These are phyloP conservation scores for Debaryomyces sp. DNA, from an alignment of 1,139 yeast species.

Conservation along the genomic window DNA sequence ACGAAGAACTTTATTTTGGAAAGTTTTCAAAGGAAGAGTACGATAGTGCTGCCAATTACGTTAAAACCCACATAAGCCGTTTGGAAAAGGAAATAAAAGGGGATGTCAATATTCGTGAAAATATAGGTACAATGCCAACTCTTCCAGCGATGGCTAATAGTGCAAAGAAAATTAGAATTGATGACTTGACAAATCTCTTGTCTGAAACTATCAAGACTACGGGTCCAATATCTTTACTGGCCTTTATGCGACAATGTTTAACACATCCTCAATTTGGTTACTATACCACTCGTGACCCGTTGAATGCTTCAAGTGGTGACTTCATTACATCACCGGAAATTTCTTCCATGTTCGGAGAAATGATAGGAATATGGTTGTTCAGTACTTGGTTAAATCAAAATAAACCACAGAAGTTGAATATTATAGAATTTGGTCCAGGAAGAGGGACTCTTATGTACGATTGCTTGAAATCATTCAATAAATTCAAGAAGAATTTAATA, in stretches of 20 bases:
- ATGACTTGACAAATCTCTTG: conserved; percentile 43
- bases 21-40: conserved; percentile 45
- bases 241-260: conserved; percentile 81
- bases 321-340: conserved; percentile 88
- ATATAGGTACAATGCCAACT: conserved; percentile 38
- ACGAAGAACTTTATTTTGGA: conserved; percentile 26
- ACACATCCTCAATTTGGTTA: conserved; percentile 81
- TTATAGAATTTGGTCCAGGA: conserved; percentile 92
- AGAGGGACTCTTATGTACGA: conserved; percentile 80
- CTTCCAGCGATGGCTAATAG: conserved; percentile 23
- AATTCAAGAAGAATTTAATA: conserved; percentile 35
- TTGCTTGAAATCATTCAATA: conserved; percentile 50
- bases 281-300: conserved; percentile 76
- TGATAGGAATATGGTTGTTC: conserved; percentile 75
- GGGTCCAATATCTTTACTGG: conserved; percentile 75
- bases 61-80: conserved; percentile 36
- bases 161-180: conserved; percentile 17
- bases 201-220: conserved; percentile 62
- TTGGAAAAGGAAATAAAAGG: conserved; percentile 45
- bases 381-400: conserved; percentile 64
- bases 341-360: conserved; percentile 85
- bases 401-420: conserved; percentile 48
- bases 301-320: conserved; percentile 66
- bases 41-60: conserved; percentile 37
- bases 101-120: conserved; percentile 36